Conservation (phyloP, 192 early-diverging fungal species). For the Dispira simplex region DNA sequence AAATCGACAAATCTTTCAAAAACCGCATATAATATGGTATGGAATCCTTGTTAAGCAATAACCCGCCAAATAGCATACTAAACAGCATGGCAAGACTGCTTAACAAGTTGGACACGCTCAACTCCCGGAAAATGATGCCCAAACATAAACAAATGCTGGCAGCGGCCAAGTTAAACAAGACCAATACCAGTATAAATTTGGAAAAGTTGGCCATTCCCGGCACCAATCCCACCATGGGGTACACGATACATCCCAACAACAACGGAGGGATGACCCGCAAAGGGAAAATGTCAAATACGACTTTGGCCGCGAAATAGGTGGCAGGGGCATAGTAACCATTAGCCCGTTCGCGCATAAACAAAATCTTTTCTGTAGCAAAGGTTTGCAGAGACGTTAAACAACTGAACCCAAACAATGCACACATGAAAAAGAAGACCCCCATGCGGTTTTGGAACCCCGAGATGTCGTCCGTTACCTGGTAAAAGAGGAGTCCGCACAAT, state of each 20-base stretch:
- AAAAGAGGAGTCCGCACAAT: slow-evolving; percentile 44
- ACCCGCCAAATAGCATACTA: slow-evolving; percentile 79
- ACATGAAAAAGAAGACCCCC: slow-evolving; percentile 58
- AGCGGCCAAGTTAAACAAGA: slow-evolving; percentile 65
- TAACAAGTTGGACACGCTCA: slow-evolving; percentile 58
- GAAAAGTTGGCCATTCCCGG: slow-evolving; percentile 41
- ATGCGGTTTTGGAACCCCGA: slow-evolving; percentile 61
- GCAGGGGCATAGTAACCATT: slow-evolving; percentile 55
- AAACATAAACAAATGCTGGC: slow-evolving; percentile 62
- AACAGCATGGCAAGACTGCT: slow-evolving; percentile 73
- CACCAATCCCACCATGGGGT: slow-evolving; percentile 71
- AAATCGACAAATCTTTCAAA: slow-evolving; percentile 64
- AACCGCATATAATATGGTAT: slow-evolving; percentile 46
- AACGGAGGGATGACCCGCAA: slow-evolving; percentile 67
- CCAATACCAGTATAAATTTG: slow-evolving; percentile 58
- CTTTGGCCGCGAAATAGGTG: slow-evolving; percentile 52
- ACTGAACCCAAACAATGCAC: slow-evolving; percentile 52
- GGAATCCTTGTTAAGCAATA: slow-evolving; percentile 77
- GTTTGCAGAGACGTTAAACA: slow-evolving; percentile 43
- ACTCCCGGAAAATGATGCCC: slow-evolving; percentile 53
- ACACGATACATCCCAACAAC: slow-evolving; percentile 65
- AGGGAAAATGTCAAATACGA: slow-evolving; percentile 58
- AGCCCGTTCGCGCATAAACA: slow-evolving; percentile 60
- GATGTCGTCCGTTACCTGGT: slow-evolving; percentile 41
- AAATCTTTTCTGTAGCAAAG: slow-evolving; percentile 47